phyloP scores from a whole-genome alignment of 306 rosid genomes.

The Dalbergia oliveri region DNA sequence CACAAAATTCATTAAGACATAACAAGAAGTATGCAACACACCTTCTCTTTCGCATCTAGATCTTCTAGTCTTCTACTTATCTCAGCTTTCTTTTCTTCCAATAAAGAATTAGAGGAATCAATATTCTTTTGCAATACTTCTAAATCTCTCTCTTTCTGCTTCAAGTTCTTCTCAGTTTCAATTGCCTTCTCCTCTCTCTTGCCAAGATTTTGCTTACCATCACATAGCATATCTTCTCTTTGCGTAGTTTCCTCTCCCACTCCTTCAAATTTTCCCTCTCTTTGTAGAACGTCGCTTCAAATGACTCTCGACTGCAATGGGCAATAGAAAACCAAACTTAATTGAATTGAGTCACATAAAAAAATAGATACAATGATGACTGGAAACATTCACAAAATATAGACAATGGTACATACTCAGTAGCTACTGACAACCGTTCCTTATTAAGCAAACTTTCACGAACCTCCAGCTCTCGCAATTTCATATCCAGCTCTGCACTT shows the following conservation, averaged over 20 bases:
- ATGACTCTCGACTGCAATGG: constrained; percentile 78
- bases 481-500: constrained; percentile 76
- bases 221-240: constrained; percentile 69
- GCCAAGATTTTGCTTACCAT: constrained; percentile 56
- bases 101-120: constrained; percentile 49
- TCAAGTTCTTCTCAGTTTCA: constrained; percentile 62
- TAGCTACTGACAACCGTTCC: constrained; percentile 69
- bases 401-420: constrained; percentile 65
- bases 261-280: constrained; percentile 79
- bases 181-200: constrained; percentile 70
- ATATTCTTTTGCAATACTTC: constrained; percentile 61
- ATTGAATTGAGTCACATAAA: constrained; percentile 23
- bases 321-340: constrained; percentile 16
- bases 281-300: constrained; percentile 64
- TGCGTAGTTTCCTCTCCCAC: constrained; percentile 82
- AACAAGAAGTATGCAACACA: constrained; percentile 42
- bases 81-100: constrained; percentile 74
- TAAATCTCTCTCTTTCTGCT: constrained; percentile 69
- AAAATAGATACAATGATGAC: constrained; percentile 18
- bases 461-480: constrained; percentile 78
- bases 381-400: constrained; percentile 23
- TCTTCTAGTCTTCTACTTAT: constrained; percentile 61
- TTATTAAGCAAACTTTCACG: constrained; percentile 72
- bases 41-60: constrained; percentile 71
- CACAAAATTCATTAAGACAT: neutral